Evolutionary conservation across 495 filamentous ascomycete species (phyloP), one percentile per base, ranked within the genome.

Genomic region (Talaromyces proteolyticus): DNA sequence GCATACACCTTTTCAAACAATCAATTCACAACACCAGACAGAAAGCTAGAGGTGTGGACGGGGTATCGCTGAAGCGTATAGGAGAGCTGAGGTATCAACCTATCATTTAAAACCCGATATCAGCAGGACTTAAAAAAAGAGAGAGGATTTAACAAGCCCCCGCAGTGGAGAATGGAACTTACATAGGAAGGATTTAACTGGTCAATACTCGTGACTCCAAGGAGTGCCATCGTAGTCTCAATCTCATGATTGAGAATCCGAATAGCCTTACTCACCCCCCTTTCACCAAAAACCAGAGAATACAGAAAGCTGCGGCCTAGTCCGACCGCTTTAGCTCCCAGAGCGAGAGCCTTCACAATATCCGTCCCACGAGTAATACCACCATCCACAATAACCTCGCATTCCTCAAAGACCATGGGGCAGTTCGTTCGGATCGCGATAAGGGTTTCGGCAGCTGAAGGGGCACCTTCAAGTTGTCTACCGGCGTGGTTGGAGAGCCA

Each of bases 401-500:
- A 72, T 22, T 66, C 69, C 34, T 79, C 77, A 36, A 36, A 14
- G 6, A 36, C 29, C 29, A n/a, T 36, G 29, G 29, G 55, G 29
- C 96, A 86, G 6, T 96, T 84, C 62, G 91, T 82, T 0, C 92
- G 91, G 54, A 57, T 92, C 72, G 96, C 92, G n/a, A 96, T 65
- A 48, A 97, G 68, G 0, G 87, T 94, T 53, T 94, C 84, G 11
- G 96, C 80, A 3, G 87, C 81, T 14, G 92, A 91, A 12, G 92
- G 91, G 16, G 88, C 86, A 20, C 91, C 96, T 52, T 97, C 92
- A 18, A 93, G 68, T 21, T 89, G 88, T 2, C 93, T 69, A 0
- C 92, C 92, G 10, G 92, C 93, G 55, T 96, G 93, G 54, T 96
- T 96, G 48, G 85, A 89, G n/a, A 97, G 62, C 44, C 96, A 80